Evolutionary conservation across 192 early-diverging fungal genomes (phyloP), one percentile per base, ranked within the genome.

Genomic region (Mortierella alpina): DNA sequence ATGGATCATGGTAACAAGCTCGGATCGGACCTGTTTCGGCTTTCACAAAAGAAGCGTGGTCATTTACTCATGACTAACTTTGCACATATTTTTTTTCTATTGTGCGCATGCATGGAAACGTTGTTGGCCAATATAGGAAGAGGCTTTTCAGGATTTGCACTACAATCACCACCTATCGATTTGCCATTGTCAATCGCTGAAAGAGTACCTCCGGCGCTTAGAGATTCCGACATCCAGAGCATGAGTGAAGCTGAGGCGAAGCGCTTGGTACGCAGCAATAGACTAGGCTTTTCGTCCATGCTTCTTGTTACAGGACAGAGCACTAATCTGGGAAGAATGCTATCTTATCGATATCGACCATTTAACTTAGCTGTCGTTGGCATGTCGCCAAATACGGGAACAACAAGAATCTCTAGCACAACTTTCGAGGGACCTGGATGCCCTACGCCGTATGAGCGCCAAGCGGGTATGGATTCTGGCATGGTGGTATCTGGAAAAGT

Each of bases 171-270:
- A 49, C 77, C 70, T 2, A 62, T 7, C 10, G 69, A 72, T 53
- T 49, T 76, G 23, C 77, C 77, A 17, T 42, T 55, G 49, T 42
- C 56, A 7, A 51, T 22, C 11, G 61, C 40, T 10, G 70, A 72
- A 18, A 17, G 59, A 14, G 40, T 61, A 3, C 58, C 59, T 40
- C 13, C 59, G 44, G 51, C 47, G 4, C 41, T 80, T n/a, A 65
- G 39, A 20, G 77, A 80, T 12, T 52, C 56, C 4, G 70, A 80
- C 11, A 61, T 80, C 39, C 47, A 14, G 15, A 51, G 14, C 20
- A 68, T 80, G 77, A 72, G 20, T 10, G 70, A 72, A 23, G 4
- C 66, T 3, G 64, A 72, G 39, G 70, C 70, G 42, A 80, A 68
- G 31, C 57, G 59, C 47, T 58, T 59, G 64, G 77, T 80, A 80